Evolutionary conservation across 2,329 filamentous ascomycete genomes (phyloP).

Genomic region (Thermomyces lanuginosus): DNA sequence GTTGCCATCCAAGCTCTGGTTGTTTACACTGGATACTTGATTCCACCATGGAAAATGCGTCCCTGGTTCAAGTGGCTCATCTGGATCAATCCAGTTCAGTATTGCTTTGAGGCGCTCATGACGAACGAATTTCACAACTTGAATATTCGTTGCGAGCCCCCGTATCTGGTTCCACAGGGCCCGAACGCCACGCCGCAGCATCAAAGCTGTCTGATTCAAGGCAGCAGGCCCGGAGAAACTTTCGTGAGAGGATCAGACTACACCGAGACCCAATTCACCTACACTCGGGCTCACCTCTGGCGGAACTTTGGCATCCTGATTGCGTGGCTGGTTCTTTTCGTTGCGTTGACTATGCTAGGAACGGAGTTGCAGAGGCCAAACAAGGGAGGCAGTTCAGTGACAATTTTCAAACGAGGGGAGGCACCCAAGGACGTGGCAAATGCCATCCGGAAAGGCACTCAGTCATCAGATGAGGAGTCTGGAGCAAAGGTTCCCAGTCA

Average conservation of each 20-base stretch:
- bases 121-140: conserved; percentile 53
- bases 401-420: conserved; percentile 28
- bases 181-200: conserved; percentile 32
- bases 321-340: conserved; percentile 57
- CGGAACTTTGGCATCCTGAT: conserved; percentile 68
- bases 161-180: conserved; percentile 40
- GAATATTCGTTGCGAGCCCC: conserved; percentile 37
- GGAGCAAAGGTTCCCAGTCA: conserved; percentile 14
- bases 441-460: conserved; percentile 34
- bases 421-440: conserved; percentile 43
- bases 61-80: conserved; percentile 48
- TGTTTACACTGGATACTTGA: conserved; percentile 48
- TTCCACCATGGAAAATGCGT: conserved; percentile 45
- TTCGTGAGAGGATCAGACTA: conserved; percentile 41
- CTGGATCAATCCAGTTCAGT: conserved; percentile 52
- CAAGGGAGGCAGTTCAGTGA: conserved; percentile 64
- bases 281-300: conserved; percentile 44
- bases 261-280: conserved; percentile 38
- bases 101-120: conserved; percentile 52
- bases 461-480: conserved; percentile 36
- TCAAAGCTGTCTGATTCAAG: conserved; percentile 44
- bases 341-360: conserved; percentile 57
- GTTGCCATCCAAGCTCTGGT: conserved; percentile 35
- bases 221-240: conserved; percentile 36
- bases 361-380: conserved; percentile 67